Conservation (phyloP, 1,284 basidiomycete genomes). For the Malassezia sympodialis region DNA sequence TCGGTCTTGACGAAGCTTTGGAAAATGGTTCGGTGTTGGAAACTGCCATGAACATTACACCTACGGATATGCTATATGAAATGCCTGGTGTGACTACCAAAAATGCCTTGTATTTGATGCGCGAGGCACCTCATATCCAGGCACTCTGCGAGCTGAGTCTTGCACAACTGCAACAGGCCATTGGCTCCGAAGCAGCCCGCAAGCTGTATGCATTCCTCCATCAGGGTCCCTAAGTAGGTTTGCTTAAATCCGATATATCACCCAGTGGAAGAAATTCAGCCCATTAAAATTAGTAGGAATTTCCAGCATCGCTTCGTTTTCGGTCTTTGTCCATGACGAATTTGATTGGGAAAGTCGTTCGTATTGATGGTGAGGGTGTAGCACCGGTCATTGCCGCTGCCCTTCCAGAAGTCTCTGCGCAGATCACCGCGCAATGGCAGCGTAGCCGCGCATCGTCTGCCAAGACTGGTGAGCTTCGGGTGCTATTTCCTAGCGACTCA, state of each 20-base stretch:
- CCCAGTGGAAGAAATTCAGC: not conserved
- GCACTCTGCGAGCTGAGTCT: constrained; percentile 64
- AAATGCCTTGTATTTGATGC: constrained; percentile 77
- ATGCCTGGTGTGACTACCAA: constrained; percentile 65
- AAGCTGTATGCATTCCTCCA: constrained; percentile 61
- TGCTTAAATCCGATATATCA: not conserved
- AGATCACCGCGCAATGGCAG: constrained; percentile 37
- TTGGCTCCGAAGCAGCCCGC: constrained; percentile 74
- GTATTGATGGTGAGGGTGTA: constrained; percentile 4
- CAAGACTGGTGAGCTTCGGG: constrained; percentile 35
- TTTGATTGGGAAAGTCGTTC: constrained; percentile 12
- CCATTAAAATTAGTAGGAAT: not conserved
- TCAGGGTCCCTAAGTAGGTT: not conserved
- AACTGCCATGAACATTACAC: constrained; percentile 28
- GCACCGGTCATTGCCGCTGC: constrained; percentile 2
- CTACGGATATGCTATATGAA: constrained; percentile 50
- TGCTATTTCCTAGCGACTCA: constrained; percentile 32
- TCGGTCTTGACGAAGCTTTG: constrained; percentile 25
- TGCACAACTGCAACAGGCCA: constrained; percentile 60
- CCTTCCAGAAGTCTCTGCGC: constrained; percentile 1
- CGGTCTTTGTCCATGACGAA: not conserved
- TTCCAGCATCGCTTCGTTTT: not conserved
- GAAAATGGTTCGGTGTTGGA: constrained; percentile 14
- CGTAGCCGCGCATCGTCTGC: constrained; percentile 31
- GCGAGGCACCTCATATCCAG: constrained; percentile 63